Evolutionary conservation across 73 alveolate genomes (phyloP).

Genomic region (Paraurostyla sp.): DNA sequence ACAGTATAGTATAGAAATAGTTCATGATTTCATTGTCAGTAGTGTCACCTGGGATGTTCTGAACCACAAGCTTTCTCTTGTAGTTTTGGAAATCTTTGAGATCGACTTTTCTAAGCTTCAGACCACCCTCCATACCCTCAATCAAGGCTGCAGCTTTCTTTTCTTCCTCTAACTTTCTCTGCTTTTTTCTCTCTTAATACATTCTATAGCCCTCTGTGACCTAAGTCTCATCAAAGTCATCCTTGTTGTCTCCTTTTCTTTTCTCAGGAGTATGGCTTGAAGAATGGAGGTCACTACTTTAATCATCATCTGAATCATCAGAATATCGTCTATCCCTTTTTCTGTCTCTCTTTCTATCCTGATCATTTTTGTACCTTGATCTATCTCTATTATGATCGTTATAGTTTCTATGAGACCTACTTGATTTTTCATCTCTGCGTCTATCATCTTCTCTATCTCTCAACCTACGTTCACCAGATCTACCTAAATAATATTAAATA

Average conservation of each 20-base stretch:
- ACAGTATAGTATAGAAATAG: conserved; percentile 63
- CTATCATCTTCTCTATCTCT: not conserved
- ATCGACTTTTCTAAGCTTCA: conserved; percentile 34
- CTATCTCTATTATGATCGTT: conserved; percentile 6
- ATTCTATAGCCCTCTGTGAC: conserved; percentile 60
- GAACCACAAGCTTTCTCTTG: conserved; percentile 71
- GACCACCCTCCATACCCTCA: conserved; percentile 58
- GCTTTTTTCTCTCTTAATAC: conserved; percentile 25
- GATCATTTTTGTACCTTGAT: not conserved
- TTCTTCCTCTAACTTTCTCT: conserved; percentile 32
- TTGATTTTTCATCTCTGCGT: not conserved
- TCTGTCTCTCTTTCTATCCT: not conserved
- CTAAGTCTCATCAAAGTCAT: not conserved
- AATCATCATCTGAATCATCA: not conserved
- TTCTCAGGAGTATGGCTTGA: conserved; percentile 21
- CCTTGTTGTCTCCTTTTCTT: not conserved
- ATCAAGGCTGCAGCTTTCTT: conserved; percentile 25
- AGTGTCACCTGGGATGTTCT: conserved; percentile 70
- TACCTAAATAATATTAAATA: not conserved
- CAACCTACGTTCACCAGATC: not conserved
- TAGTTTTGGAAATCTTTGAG: conserved; percentile 68
- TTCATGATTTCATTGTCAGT: conserved; percentile 69
- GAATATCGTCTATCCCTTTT: not conserved
- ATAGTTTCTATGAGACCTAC: not conserved
- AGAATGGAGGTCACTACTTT: not conserved